Conservation (phyloP, 2,329 filamentous ascomycete genomes). For the Plectosphaerella sp. region DNA sequence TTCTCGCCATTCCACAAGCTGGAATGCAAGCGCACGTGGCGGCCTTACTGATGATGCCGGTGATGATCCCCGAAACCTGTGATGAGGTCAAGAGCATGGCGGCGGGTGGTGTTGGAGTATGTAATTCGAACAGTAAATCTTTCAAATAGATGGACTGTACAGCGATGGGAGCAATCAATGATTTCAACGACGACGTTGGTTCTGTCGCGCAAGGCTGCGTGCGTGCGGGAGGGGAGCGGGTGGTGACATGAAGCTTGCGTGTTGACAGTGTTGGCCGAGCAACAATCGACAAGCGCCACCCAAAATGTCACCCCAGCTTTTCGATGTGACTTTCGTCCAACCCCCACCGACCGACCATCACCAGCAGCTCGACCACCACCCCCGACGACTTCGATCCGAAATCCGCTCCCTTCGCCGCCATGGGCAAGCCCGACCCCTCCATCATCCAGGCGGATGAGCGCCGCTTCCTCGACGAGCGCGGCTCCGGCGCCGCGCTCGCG, state of each 20-base stretch:
- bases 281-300: conserved; percentile 39
- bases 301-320: background rate
- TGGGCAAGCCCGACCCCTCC: conserved; percentile 30
- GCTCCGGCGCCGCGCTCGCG: conserved; percentile 69
- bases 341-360: background rate
- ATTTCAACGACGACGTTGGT: background rate
- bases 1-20: background rate
- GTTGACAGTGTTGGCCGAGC: conserved; percentile 30
- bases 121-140: background rate
- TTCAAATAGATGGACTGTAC: background rate
- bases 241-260: conserved; percentile 6
- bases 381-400: too few relatives aligned
- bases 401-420: conserved; percentile 5
- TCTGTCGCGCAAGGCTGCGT: conserved; percentile 3
- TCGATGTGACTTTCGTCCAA: background rate
- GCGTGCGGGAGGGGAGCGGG: background rate
- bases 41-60: conserved; percentile 56
- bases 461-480: conserved; percentile 84
- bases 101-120: background rate
- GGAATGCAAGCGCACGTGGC: conserved; percentile 7
- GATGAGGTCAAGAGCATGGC: conserved; percentile 59
- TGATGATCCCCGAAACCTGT: conserved; percentile 66
- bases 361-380: background rate
- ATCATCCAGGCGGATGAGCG: conserved; percentile 75
- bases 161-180: background rate